phyloP scores from a whole-genome alignment of 208 protist genomes.

The Vickermania spadyakhi region DNA sequence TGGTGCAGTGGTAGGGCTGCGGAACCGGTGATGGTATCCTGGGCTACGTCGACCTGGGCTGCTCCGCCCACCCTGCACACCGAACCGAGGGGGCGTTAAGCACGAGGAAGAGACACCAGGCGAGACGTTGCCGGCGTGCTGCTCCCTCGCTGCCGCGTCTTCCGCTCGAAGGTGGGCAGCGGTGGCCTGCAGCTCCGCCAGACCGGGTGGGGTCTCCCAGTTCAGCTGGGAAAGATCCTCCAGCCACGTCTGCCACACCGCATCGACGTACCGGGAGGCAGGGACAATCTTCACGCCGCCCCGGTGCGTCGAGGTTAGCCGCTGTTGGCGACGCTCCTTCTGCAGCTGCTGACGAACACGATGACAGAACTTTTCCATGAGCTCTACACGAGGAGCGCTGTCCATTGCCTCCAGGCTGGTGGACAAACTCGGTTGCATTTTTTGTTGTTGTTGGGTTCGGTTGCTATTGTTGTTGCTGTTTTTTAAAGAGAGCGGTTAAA shows the following conservation, averaged over 20 bases:
- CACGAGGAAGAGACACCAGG: neutral
- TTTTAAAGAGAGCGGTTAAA: no score
- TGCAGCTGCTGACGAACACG: neutral
- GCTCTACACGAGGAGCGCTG: neutral
- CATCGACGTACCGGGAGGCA: neutral
- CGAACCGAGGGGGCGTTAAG: neutral
- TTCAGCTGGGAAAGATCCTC: neutral
- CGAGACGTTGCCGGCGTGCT: neutral
- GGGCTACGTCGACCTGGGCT: neutral
- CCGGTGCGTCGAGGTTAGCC: neutral
- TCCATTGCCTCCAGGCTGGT: no score
- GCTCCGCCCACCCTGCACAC: neutral
- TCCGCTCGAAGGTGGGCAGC: neutral
- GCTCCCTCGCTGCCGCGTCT: neutral
- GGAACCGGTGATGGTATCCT: neutral
- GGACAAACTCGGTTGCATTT: no score
- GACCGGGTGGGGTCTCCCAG: neutral
- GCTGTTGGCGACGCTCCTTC: neutral
- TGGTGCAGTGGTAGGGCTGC: neutral
- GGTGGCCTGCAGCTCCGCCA: neutral
- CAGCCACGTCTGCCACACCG: neutral
- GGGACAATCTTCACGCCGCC: neutral
- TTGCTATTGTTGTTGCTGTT: no score
- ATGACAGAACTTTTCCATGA: neutral
- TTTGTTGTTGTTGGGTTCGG: no score